Base-by-base conservation (phyloP, 768 basidiomycete genomes). In the Leccinum olivaceopallidum region DNA sequence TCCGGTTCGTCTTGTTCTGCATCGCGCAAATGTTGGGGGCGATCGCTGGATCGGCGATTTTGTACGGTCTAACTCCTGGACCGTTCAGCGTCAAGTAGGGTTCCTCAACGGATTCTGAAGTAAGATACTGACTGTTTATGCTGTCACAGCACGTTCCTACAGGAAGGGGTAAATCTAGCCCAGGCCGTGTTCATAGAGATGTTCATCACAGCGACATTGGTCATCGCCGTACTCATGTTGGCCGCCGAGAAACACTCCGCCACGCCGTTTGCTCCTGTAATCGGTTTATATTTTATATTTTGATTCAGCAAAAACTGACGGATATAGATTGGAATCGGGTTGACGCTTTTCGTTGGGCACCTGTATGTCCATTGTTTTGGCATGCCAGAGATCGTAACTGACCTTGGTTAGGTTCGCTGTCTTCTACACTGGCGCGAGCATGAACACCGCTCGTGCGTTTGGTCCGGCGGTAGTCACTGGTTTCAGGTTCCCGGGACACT, bases 371-470 rank as follows among this genome's bases (percentile, higher is more conserved):
- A 49, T 53, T 8, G 16, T 18, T 30, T 51, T 53, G 48, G 30
- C 20, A 50, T 28, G 28, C 28, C 14, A 51, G 14, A 48, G 18
- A 26, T 3, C 12, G 13, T 26, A 37, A 20, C 30, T 57, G 28
- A 49, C 36, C 32, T 18, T 24, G 22, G 0, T 20, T 58, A 88
- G 87, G 16, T 87, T 82, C 64, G 81, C 83, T 0, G 81, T 85
- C 7, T 80, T 76, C 60, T 89, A 83, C 67, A 89, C 87, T 1
- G 86, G 87, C 6, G 87, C 84, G 4, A 78, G 78, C 20, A 85
- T 87, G 82, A 90, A 90, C 65, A 83, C 85, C 6, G 88, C 88
- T 13, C 81, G 88, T 57, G 71, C 88, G 0, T 89, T 89, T 69
- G 88, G 88, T 3, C 88, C 89, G 2, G 85, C 89, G 5, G 85